These are phyloP conservation scores for Prunus salicina DNA, from an alignment of 306 rosid genomes.

Conservation along the genomic window DNA sequence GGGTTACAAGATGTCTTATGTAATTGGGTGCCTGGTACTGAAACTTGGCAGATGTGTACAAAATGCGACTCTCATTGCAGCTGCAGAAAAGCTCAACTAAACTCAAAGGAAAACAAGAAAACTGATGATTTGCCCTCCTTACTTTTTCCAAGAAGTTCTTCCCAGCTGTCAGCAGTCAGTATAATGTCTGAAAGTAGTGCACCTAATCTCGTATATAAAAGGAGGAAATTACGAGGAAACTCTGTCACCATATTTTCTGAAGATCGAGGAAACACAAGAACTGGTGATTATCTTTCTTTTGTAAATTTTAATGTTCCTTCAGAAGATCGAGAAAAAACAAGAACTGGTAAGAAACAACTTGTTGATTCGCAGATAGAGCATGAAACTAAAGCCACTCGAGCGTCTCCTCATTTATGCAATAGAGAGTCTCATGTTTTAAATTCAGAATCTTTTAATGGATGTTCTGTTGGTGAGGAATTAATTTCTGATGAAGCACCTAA, in stretches of 20 bases:
- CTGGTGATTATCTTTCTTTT: conserved; percentile 47
- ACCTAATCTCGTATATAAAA: conserved; percentile 56
- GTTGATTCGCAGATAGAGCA: conserved; percentile 38
- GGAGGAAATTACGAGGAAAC: conserved; percentile 55
- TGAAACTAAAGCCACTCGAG: conserved; percentile 34
- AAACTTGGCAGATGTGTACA: conserved; percentile 73
- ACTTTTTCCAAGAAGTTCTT: conserved; percentile 34
- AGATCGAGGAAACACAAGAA: conserved; percentile 31
- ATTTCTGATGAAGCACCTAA: conserved; percentile 36
- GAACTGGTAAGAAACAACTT: conserved; percentile 40
- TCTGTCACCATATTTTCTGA: conserved; percentile 25
- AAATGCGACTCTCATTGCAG: conserved; percentile 45
- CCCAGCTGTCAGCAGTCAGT: conserved; percentile 48
- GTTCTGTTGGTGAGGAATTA: conserved; percentile 18
- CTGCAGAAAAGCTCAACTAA: conserved; percentile 48
- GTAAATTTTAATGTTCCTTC: conserved; percentile 44
- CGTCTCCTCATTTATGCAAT: conserved; percentile 26
- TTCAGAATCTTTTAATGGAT: conserved; percentile 17
- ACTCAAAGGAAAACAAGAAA: conserved; percentile 39
- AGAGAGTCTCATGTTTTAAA: conserved; percentile 22
- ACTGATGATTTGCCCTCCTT: conserved; percentile 42
- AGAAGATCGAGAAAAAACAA: not conserved
- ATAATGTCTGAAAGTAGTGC: conserved; percentile 45
- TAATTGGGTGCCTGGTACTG: conserved; percentile 57
- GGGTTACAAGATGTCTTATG: conserved; percentile 42